A percentile compares a stretch with the other conserved stretches of the same genome.
Evolutionary conservation across 2,329 filamentous ascomycete species (phyloP).

Genomic region (Colletotrichum navitas): DNA sequence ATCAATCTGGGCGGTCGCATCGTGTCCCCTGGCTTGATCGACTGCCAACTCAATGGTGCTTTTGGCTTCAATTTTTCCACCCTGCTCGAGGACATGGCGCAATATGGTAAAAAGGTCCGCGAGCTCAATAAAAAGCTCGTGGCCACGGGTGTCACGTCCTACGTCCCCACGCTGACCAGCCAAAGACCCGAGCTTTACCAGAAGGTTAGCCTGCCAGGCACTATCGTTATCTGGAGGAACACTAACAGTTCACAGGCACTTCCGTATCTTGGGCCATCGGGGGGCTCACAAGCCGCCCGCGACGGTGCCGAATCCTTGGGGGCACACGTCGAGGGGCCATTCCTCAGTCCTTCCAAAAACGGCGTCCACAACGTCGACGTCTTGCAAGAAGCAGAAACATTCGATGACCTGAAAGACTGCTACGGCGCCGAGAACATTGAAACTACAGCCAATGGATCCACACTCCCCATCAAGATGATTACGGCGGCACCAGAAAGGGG

Average conservation of each 20-base stretch:
- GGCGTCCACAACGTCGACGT: constrained; percentile 86
- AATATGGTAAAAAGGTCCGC: constrained; percentile 79
- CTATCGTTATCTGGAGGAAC: neutral
- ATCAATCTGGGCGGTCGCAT: constrained; percentile 88
- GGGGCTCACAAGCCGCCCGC: constrained; percentile 66
- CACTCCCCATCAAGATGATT: constrained; percentile 77
- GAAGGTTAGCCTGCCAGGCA: constrained; percentile 60
- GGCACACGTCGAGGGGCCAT: constrained; percentile 92
- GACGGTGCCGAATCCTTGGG: constrained; percentile 89
- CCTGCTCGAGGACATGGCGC: constrained; percentile 74
- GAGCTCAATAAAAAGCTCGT: constrained; percentile 79
- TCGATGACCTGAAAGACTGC: constrained; percentile 75
- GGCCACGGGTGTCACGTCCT: constrained; percentile 87
- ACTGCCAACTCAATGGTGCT: constrained; percentile 91
- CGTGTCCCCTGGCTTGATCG: constrained; percentile 87
- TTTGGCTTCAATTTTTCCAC: constrained; percentile 94
- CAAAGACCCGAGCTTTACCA: constrained; percentile 86
- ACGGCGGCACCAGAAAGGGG: constrained; percentile 88
- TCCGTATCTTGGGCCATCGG: constrained; percentile 82
- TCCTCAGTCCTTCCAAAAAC: constrained; percentile 85
- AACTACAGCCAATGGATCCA: constrained; percentile 48
- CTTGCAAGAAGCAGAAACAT: constrained; percentile 72
- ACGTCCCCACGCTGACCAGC: constrained; percentile 87
- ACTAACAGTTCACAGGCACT: constrained; percentile 64
- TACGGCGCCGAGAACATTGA: constrained; percentile 80